A percentile compares a stretch with the other conserved stretches of the same genome.
Evolutionary conservation across 805 yeast species (phyloP).

Genomic region (Cyberlindnera euphorbiiphila): DNA sequence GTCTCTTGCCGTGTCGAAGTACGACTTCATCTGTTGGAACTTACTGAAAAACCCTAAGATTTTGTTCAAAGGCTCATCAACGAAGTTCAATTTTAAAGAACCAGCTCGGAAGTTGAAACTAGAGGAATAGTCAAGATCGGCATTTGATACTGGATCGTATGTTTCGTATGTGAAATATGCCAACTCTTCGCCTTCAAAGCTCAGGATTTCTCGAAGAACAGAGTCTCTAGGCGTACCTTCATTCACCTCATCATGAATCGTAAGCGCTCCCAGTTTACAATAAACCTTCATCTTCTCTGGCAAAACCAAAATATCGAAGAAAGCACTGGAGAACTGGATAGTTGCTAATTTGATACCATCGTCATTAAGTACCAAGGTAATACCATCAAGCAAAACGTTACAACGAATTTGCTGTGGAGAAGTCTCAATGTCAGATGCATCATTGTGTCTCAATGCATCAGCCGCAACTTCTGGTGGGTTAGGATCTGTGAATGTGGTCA

Average conservation of each 20-base stretch:
- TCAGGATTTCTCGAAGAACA: constrained; percentile 57
- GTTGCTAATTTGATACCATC: constrained; percentile 82
- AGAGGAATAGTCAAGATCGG: constrained; percentile 47
- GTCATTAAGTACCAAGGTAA: constrained; percentile 73
- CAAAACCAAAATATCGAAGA: constrained; percentile 56
- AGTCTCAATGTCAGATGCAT: constrained; percentile 47
- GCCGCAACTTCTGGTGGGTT: constrained; percentile 65
- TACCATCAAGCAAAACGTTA: constrained; percentile 63
- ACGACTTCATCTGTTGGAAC: constrained; percentile 77
- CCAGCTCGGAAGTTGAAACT: constrained; percentile 64
- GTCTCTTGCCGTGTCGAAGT: constrained; percentile 87
- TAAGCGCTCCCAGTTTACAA: constrained; percentile 73
- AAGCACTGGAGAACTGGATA: constrained; percentile 68
- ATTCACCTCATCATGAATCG: constrained; percentile 71
- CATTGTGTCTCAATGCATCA: constrained; percentile 66
- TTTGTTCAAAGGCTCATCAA: constrained; percentile 73
- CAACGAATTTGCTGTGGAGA: constrained; percentile 77
- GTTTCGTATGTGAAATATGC: constrained; percentile 86
- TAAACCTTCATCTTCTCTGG: constrained; percentile 75
- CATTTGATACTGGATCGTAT: constrained; percentile 52
- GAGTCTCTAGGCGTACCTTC: constrained; percentile 59
- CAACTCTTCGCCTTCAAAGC: constrained; percentile 75
- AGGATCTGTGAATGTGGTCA: constrained; percentile 88
- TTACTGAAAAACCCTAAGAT: constrained; percentile 65
- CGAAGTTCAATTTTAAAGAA: constrained; percentile 69